These are phyloP conservation scores for Dactylellina cionopaga DNA, from an alignment of 2,329 filamentous ascomycete species.

Conservation along the genomic window DNA sequence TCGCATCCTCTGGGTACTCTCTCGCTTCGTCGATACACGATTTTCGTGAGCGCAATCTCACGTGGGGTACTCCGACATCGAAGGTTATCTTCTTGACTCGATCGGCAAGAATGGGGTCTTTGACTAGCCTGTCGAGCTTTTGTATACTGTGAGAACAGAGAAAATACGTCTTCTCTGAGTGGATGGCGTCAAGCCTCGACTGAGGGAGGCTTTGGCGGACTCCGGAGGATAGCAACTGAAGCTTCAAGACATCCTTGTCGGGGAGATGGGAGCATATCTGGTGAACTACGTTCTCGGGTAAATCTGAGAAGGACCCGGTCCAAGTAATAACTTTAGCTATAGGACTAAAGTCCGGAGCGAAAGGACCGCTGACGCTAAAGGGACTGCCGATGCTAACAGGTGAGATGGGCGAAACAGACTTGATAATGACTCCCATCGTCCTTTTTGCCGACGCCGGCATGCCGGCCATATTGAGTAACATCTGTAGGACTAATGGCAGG, in stretches of 20 bases:
- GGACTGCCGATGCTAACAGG: too few relatives aligned
- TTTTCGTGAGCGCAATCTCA: conserved; percentile 23
- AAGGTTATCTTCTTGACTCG: conserved; percentile 41
- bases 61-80: conserved; percentile 21
- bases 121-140: conserved; percentile 24
- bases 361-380: neutral
- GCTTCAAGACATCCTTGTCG: conserved; percentile 35
- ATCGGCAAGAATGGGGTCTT: conserved; percentile 13
- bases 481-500: too few relatives aligned
- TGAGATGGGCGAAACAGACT: too few relatives aligned
- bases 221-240: conserved; percentile 11
- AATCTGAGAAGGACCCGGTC: conserved; percentile 5
- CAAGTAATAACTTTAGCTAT: neutral
- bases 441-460: too few relatives aligned
- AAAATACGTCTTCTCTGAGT: conserved; percentile 43
- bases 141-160: conserved; percentile 40
- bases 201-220: conserved; percentile 21
- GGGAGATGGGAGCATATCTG: conserved; percentile 32
- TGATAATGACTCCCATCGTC: too few relatives aligned
- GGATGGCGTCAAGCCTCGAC: conserved; percentile 25
- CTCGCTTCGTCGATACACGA: conserved; percentile 31
- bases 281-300: conserved; percentile 31
- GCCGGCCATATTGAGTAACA: too few relatives aligned
- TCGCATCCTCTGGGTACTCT: conserved; percentile 14
- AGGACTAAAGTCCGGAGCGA: neutral